A percentile compares a stretch with the other conserved stretches of the same genome.
Evolutionary conservation across 2,329 filamentous ascomycete species (phyloP).

Genomic region (Penicillium aurantiogriseum): DNA sequence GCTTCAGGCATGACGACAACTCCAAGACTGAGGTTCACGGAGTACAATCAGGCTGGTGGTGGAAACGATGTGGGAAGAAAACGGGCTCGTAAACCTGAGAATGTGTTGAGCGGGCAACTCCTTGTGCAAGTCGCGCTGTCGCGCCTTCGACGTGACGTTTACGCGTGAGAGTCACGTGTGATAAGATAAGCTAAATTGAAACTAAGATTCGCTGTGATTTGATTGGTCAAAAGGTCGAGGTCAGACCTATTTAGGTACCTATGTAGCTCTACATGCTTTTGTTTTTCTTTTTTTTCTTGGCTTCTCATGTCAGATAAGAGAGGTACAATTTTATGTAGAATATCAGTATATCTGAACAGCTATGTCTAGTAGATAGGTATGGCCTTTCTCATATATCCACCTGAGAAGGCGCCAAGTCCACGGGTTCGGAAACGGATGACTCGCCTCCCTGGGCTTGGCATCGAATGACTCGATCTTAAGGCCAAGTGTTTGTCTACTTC

Average conservation of each 20-base stretch:
- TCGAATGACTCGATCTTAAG: neutral
- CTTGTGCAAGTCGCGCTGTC: constrained; percentile 22
- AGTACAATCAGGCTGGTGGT: neutral
- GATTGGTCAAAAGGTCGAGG: neutral
- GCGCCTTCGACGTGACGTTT: constrained; percentile 28
- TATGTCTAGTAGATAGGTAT: neutral
- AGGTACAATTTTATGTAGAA: neutral
- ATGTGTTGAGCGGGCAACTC: constrained; percentile 17
- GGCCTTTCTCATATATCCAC: neutral
- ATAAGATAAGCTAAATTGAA: constrained; percentile 20
- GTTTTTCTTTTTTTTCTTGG: too few relatives aligned
- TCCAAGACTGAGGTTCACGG: constrained; percentile 13
- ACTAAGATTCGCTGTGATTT: neutral
- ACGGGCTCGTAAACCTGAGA: neutral
- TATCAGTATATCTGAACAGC: neutral
- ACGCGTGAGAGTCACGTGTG: constrained; percentile 27
- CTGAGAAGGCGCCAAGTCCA: neutral
- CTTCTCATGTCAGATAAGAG: neutral
- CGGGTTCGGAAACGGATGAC: constrained; percentile 14
- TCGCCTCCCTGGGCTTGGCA: constrained; percentile 12
- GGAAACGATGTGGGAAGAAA: neutral
- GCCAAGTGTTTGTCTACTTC: neutral
- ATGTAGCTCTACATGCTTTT: too few relatives aligned
- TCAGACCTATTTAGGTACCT: too few relatives aligned
- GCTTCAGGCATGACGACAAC: constrained; percentile 41